Base-by-base conservation (phyloP, 2,329 filamentous ascomycete species). In the Exutisphaerella laricina region DNA sequence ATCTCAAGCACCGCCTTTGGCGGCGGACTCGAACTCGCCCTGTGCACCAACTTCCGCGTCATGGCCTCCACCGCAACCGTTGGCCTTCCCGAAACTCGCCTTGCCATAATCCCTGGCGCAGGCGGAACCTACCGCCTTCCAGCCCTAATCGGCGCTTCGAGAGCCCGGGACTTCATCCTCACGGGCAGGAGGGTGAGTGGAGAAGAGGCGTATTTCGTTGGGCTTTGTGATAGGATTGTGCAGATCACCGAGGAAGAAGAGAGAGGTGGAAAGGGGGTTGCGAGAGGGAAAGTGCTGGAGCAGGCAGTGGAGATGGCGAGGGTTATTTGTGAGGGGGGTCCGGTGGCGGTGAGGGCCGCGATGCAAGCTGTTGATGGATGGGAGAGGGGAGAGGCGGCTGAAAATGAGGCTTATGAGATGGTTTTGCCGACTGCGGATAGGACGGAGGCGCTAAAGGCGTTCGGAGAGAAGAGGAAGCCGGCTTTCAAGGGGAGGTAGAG, bases 101-200 rank as follows among this genome's bases (percentile, higher is more conserved):
- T 98, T 2, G 92, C 85, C 43, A 98, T 98, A 62, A 85, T 98
- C 52, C 92, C 92, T 3, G 92, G 92, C 46, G 92, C 90, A 2
- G 92, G 92, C 31, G 92, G 90, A 47, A 97, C 90, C 1, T 87
- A 88, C 66, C 82, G 92, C 7, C 79, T 98, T 1, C 88, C 88
- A 1, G 77, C 75, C 6, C 68, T 98, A 14, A 83, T 98, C 52
- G 92, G 92, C 4, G 69, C 84, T 17, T 73, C 76, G 18, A 80
- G 88, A 42, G 92, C 92, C n/a, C 77, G 89, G 38, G 90, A 98
- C 65, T 70, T 97, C 57, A 84, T 97, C 39, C 72, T 97, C 6
- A 97, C 90, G 0, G 92, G 92, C 3, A 79, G 92, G n/a, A 75
- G 88, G 31, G 85, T 98, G 9, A 75, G 76, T 6, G 90, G 80